Evolutionary conservation across 2,329 filamentous ascomycete species (phyloP), one percentile per base, ranked within the genome.

Genomic region (Domatiomyces catenatus): DNA sequence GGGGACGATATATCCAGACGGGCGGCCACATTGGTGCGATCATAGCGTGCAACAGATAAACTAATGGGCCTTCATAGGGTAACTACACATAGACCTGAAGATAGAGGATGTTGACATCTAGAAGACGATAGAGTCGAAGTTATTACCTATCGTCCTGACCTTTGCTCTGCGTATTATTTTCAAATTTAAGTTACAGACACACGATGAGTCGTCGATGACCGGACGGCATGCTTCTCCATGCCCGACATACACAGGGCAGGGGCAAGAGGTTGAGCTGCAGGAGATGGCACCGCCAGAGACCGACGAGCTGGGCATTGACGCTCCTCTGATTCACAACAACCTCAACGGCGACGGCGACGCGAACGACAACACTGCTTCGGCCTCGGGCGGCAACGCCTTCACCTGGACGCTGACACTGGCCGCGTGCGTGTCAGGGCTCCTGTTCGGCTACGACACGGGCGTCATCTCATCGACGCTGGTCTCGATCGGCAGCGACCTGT

Each of bases 371-470:
- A 36, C 5, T 36, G 32, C 8, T 39, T 4, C 8, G 5, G 12
- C 32, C 8, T 39, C 32, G 32, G 7, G 8, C 10, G 32, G 10
- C 32, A 63, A 64, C 28, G 59, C 62, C 48, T 78, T 79, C 51
- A 72, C 79, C 42, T 79, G 74, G 72, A 65, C 67, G 3, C 63
- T 80, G 48, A 79, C 76, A 0, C 66, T 77, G 44, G 74, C 75
- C 19, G 77, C 77, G 5, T 75, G 75, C 3, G 69, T 80, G 12
- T 75, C 71, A 48, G 77, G 77, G 2, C 63, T 80, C 12, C 63
- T 81, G 15, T 81, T 81, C 64, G 77, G 77, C 50, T 81, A 79
- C 60, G 77, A 81, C 59, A 80, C 77, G 36, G 77, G 77, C 36
- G 76, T 80, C 15, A 79, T 80, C 50, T 78, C 75, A 36, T 76